Percentiles rank a stretch among this genome's conserved stretches.
These are phyloP conservation scores for Fusarium nodosum DNA, from an alignment of 2,329 filamentous ascomycete species.

Conservation along the genomic window DNA sequence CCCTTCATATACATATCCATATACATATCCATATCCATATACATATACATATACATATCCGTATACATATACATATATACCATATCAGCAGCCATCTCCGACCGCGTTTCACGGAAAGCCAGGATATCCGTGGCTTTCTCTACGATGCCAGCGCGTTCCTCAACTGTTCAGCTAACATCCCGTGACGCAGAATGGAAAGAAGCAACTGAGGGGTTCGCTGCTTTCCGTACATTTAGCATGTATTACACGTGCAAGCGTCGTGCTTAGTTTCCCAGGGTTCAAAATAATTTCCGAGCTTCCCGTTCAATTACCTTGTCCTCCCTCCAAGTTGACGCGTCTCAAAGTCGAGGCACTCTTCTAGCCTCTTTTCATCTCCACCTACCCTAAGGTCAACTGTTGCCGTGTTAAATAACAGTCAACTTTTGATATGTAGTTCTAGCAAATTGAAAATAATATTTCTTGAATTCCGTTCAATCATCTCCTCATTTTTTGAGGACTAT, in stretches of 20 bases:
- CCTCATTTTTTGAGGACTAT: accelerated
- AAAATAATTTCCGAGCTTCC: background rate
- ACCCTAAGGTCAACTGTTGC: background rate
- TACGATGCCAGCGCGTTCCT: background rate
- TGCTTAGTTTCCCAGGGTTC: background rate
- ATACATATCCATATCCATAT: background rate
- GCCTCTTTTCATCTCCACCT: background rate
- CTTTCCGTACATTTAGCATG: background rate
- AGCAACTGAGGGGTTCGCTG: background rate
- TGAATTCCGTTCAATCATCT: no score
- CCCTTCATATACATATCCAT: no score
- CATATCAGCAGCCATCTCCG: background rate
- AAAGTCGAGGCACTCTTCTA: background rate
- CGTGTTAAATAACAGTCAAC: background rate
- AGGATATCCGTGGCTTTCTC: background rate
- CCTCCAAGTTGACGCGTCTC: background rate
- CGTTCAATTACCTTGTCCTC: background rate
- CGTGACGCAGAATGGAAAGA: background rate
- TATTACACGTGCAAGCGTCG: no score
- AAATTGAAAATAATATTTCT: accelerated
- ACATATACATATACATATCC: no score
- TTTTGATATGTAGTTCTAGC: no score
- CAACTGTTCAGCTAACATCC: background rate
- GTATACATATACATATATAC: no score
- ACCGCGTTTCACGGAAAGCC: background rate